These are phyloP conservation scores for Flagelloscypha sp. DNA, from an alignment of 768 basidiomycete species.

Conservation along the genomic window DNA sequence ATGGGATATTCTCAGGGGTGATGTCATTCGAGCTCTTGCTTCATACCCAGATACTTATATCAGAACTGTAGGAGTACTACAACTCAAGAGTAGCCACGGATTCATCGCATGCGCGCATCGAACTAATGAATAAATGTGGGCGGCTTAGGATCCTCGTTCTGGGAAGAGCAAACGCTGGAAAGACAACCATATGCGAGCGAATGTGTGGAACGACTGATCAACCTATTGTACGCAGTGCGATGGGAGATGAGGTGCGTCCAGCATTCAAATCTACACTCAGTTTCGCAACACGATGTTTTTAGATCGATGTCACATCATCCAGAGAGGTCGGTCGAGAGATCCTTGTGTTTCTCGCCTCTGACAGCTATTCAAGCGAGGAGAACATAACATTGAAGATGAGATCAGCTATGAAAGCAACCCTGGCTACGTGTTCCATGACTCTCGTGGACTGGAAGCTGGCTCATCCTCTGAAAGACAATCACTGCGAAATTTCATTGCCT, in stretches of 20 bases:
- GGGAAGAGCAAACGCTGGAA: constrained; percentile 18
- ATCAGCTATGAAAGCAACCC: constrained; percentile 16
- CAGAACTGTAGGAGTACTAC: too few species aligned
- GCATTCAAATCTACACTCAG: too few species aligned
- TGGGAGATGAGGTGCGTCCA: constrained; percentile 12
- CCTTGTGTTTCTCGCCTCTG: too few species aligned
- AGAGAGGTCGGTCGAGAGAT: too few species aligned
- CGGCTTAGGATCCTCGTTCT: constrained; percentile 18
- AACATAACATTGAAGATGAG: constrained; percentile 15
- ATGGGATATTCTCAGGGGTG: too few species aligned
- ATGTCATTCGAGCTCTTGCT: too few species aligned
- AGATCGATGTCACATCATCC: too few species aligned
- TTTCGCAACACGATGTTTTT: too few species aligned
- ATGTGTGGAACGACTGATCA: constrained; percentile 14
- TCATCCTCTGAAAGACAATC: constrained; percentile 6
- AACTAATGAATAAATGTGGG: background rate
- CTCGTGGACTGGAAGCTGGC: constrained; percentile 18
- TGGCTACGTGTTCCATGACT: constrained; percentile 20
- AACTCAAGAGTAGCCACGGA: too few species aligned
- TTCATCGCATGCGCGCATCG: too few species aligned
- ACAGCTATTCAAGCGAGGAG: constrained; percentile 15
- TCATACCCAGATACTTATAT: too few species aligned
- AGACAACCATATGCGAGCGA: constrained; percentile 17
- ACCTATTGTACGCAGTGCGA: constrained; percentile 9
- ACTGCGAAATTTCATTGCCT: constrained; percentile 21